Conservation (phyloP, 306 rosid species). For the Elaeagnus macrophylla region DNA sequence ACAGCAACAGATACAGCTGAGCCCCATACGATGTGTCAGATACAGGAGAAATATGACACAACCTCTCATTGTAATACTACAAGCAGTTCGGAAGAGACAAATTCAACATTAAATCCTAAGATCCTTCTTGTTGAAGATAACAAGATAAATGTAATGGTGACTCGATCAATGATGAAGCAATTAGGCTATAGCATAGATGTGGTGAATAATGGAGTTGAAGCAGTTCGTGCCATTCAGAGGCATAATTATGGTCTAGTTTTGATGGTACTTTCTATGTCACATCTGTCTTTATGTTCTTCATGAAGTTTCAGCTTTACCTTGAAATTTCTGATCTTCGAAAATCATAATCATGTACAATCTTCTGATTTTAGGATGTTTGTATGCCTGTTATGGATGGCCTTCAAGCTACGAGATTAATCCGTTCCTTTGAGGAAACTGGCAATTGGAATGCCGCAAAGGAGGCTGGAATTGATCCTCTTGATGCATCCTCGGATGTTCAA, state of each 20-base stretch:
- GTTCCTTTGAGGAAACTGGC: conserved; percentile 81
- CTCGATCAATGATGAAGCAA: conserved; percentile 85
- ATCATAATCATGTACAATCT: background rate
- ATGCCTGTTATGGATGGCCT: conserved; percentile 98
- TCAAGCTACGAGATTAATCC: conserved; percentile 77
- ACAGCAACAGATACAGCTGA: conserved; percentile 23
- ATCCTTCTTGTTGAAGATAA: conserved; percentile 94
- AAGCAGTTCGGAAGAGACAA: conserved; percentile 26
- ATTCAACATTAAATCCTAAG: conserved; percentile 36
- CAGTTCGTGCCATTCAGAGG: conserved; percentile 57
- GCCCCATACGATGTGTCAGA: conserved; percentile 25
- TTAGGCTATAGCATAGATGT: conserved; percentile 76
- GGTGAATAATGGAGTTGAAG: conserved; percentile 82
- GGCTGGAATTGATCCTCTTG: conserved; percentile 50
- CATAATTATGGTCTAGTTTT: conserved; percentile 56
- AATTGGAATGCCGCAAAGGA: conserved; percentile 69
- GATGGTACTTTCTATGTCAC: conserved; percentile 46
- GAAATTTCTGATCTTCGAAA: background rate
- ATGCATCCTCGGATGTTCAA: conserved; percentile 19
- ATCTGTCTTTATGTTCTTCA: background rate
- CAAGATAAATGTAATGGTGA: conserved; percentile 86
- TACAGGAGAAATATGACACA: conserved; percentile 31
- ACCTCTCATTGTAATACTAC: conserved; percentile 22
- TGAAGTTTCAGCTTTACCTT: background rate
- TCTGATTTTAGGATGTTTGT: conserved; percentile 59